Conservation (phyloP, 2,329 filamentous ascomycete genomes). For the Seiridium cupressi region DNA sequence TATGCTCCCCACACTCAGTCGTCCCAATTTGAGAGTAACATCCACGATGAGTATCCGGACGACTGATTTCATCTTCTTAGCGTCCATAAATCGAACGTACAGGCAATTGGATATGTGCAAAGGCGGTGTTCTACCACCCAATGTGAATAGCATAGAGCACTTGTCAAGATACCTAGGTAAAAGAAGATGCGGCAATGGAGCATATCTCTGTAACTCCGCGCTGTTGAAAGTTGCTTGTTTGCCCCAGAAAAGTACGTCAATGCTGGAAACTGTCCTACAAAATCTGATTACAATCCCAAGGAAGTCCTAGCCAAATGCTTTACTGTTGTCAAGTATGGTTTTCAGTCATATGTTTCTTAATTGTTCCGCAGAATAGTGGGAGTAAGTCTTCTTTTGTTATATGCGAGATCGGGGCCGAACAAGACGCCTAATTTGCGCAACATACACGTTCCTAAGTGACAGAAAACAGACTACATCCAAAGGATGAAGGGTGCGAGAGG, state of each 20-base stretch:
- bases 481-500: slow-evolving; percentile 34
- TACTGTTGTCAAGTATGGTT: not conserved
- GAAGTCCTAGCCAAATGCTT: not conserved
- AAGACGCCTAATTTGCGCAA: slow-evolving; percentile 23
- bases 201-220: not conserved
- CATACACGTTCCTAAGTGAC: slow-evolving; percentile 30
- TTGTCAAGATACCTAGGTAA: not conserved
- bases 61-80: not conserved
- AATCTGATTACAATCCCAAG: not conserved
- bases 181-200: not conserved
- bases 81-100: not conserved
- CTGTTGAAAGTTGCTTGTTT: not conserved
- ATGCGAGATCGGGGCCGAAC: slow-evolving; percentile 25
- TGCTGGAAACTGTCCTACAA: not conserved
- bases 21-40: not conserved
- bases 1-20: not conserved
- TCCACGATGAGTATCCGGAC: not conserved
- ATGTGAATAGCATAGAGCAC: not conserved
- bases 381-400: slow-evolving; percentile 16
- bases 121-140: not conserved
- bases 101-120: not conserved
- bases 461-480: slow-evolving; percentile 36
- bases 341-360: not conserved
- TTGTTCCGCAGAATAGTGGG: not conserved
- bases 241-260: not conserved